Conservation (phyloP, 1,139 yeast species). For the Sugiyamaella neomexicana region DNA sequence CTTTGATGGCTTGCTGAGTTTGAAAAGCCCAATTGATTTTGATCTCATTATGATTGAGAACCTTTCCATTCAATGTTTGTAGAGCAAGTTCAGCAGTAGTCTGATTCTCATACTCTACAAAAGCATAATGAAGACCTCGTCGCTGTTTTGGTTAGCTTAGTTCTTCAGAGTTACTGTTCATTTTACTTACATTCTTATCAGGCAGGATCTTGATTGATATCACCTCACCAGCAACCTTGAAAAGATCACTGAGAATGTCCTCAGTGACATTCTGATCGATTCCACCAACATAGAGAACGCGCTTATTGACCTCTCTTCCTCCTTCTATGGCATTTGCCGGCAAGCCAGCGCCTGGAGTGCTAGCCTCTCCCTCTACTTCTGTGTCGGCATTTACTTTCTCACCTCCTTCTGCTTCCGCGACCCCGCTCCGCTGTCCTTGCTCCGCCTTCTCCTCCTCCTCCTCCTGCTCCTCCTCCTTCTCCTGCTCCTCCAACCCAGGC, state of each 20-base stretch:
- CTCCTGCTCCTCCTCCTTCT: background rate
- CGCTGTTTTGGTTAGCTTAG: conserved; percentile 33
- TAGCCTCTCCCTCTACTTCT: background rate
- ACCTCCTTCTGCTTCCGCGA: no score
- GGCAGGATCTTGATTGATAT: conserved; percentile 55
- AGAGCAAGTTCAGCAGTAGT: conserved; percentile 64
- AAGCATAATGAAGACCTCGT: conserved; percentile 77
- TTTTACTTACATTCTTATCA: conserved; percentile 55
- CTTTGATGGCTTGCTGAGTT: conserved; percentile 57
- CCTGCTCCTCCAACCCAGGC: background rate
- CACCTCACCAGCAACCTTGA: conserved; percentile 59
- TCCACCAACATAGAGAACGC: conserved; percentile 75
- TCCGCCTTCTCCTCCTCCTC: background rate
- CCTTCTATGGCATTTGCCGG: conserved; percentile 74
- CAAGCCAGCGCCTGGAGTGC: conserved; percentile 23
- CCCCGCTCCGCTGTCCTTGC: background rate
- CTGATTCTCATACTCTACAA: conserved; percentile 67
- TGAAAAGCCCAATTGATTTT: conserved; percentile 84
- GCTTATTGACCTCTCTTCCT: conserved; percentile 75
- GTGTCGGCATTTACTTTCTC: no score
- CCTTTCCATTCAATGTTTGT: conserved; percentile 57
- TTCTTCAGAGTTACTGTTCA: background rate
- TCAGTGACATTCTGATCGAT: conserved; percentile 67
- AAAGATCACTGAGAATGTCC: conserved; percentile 58
- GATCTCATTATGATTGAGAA: conserved; percentile 44